These are phyloP conservation scores for Fraxinus greggii DNA, from an alignment of 305 asterid genomes.

Conservation along the genomic window DNA sequence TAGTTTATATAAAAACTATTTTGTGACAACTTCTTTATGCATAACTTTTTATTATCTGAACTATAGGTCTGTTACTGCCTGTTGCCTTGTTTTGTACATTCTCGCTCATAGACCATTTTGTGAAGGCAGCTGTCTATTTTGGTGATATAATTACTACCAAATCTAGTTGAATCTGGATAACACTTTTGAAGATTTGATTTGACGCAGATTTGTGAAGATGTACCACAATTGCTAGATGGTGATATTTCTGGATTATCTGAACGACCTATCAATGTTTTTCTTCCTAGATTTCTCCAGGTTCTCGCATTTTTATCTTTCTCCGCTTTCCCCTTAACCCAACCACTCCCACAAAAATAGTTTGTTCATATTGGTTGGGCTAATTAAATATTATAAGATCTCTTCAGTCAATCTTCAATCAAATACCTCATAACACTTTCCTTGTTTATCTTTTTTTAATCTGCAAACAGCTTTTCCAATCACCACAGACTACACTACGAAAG, in stretches of 20 bases:
- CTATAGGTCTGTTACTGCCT: background rate
- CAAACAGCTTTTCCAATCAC: constrained; percentile 82
- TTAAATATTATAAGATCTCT: background rate
- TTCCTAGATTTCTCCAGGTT: constrained; percentile 93
- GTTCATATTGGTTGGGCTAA: background rate
- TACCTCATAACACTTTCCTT: constrained; percentile 16
- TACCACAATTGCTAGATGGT: constrained; percentile 85
- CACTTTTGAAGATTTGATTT: constrained; percentile 7
- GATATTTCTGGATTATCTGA: constrained; percentile 84
- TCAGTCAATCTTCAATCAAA: constrained; percentile 7
- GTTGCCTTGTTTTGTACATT: background rate
- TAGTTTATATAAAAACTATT: constrained; percentile 4
- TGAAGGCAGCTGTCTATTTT: constrained; percentile 9
- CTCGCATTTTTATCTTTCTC: constrained; percentile 4
- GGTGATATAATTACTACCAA: background rate
- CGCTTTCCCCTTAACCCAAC: constrained; percentile 8
- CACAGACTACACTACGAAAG: constrained; percentile 65
- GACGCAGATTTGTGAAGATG: constrained; percentile 86
- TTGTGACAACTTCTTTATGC: background rate
- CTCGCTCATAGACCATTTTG: constrained; percentile 6
- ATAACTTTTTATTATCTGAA: constrained; percentile 11
- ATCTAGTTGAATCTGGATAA: constrained; percentile 2
- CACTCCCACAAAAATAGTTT: background rate
- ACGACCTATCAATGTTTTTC: constrained; percentile 78
- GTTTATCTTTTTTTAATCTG: constrained; percentile 17